Base-by-base conservation (phyloP, 2,329 filamentous ascomycete genomes). In the Fusarium scirpi region DNA sequence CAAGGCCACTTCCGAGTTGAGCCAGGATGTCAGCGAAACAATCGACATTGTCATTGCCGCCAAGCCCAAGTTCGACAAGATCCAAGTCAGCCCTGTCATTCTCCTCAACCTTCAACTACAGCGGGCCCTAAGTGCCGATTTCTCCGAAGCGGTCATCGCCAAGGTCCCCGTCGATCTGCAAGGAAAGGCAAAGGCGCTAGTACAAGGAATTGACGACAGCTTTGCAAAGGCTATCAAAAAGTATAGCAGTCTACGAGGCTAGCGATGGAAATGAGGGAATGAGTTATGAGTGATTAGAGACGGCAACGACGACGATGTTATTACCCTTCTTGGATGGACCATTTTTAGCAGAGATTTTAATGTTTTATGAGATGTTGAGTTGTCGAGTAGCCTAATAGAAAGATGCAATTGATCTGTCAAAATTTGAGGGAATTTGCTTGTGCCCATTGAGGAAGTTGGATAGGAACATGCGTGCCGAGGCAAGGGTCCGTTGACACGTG, bases 21-120 rank as follows among this genome's bases (percentile, higher is more conserved):
- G 78, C 46, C 57, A 47, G 13, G 74, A 75, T n/a, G 81, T 85
- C 64, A 79, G 82, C 67, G 56, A 69, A 32, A 81, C 81, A 6
- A 77, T 85, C 30, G 68, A 74, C 10, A 76, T 77, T n/a, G 73
- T 85, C 24, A 76, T 84, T 62, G 71, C 61, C 13, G 73, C 78
- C 29, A 84, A 84, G 75, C 77, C 74, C 22, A 82, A 83, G 65
- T 86, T 86, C 61, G 80, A 85, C 67, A 75, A 76, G 41, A 72
- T 84, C 8, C 55, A 83, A 3, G 67, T 86, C 38, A 78, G 76
- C 48, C 82, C 83, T 0, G 71, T 84, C 38, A 83, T 86, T 38
- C 74, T 84, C 41, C 45, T 82, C 18, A 82, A 81, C 62, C 70
- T 87, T 27, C 71, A 81, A 58, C 62, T 79, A 9, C 77, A 85